Conservation (phyloP, 176 grass and related monocot genomes). For the Lolium multiflorum region DNA sequence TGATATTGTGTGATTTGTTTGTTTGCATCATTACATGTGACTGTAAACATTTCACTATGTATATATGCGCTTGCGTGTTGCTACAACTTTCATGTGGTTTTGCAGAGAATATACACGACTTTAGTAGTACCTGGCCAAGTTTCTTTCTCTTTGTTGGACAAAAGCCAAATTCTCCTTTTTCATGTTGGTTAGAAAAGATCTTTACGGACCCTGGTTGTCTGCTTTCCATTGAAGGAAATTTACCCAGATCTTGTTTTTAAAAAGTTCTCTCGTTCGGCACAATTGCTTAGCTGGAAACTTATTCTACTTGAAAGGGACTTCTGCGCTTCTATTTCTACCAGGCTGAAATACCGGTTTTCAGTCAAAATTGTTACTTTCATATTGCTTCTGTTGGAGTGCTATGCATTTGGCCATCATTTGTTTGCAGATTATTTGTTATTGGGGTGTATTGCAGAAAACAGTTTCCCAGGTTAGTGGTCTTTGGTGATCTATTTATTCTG, state of each 20-base stretch:
- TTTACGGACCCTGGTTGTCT: background rate
- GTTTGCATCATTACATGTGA: slow-evolving; percentile 24
- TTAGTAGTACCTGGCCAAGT: background rate
- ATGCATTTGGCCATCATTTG: background rate
- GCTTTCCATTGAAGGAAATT: slow-evolving; percentile 12
- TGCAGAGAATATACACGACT: slow-evolving; percentile 7
- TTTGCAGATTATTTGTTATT: slow-evolving; percentile 1
- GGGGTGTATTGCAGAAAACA: background rate
- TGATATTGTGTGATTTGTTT: slow-evolving; percentile 16
- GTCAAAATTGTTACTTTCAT: background rate
- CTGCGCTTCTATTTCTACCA: slow-evolving; percentile 6
- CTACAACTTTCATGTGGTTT: background rate
- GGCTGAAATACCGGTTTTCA: background rate
- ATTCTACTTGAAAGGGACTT: background rate
- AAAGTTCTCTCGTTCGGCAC: slow-evolving; percentile 1
- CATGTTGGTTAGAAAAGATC: slow-evolving; percentile 13
- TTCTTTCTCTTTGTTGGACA: slow-evolving; percentile 26
- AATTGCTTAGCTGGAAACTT: background rate
- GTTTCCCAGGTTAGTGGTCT: background rate
- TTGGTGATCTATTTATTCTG: background rate
- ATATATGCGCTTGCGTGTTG: background rate
- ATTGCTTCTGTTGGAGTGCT: background rate
- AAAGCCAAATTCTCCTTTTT: background rate
- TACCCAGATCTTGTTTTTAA: slow-evolving; percentile 19
- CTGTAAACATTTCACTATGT: slow-evolving; percentile 4